Conservation (phyloP, 2,329 filamentous ascomycete genomes). For the Penicillium aurantiogriseum region DNA sequence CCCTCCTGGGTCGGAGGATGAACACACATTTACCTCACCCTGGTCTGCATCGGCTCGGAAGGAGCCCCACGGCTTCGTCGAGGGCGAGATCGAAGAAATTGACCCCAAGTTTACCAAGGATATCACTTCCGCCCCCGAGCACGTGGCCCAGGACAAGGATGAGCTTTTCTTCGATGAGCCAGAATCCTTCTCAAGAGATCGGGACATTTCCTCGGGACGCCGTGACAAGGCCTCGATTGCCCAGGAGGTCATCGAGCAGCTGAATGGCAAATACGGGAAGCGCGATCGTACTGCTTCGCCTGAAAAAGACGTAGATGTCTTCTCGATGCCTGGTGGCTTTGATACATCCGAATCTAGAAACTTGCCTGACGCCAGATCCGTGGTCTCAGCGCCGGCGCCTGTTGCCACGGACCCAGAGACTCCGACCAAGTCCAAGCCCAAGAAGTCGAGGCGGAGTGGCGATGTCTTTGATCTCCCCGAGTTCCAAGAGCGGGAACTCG, state of each 20-base stretch:
- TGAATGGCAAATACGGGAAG: conserved; percentile 21
- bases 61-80: conserved; percentile 45
- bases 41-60: conserved; percentile 52
- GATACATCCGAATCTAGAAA: conserved; percentile 18
- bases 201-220: background rate
- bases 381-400: conserved; percentile 2
- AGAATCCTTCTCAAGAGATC: conserved; percentile 12
- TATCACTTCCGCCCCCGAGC: background rate
- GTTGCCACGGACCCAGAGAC: conserved; percentile 1
- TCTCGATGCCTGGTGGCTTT: conserved; percentile 36
- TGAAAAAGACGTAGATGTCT: conserved; percentile 21
- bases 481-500: background rate
- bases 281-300: conserved; percentile 16
- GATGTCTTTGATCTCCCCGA: background rate
- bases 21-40: conserved; percentile 52
- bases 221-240: conserved; percentile 21
- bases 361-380: conserved; percentile 14
- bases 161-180: conserved; percentile 24
- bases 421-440: background rate
- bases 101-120: conserved; percentile 33
- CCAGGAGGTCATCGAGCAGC: conserved; percentile 27
- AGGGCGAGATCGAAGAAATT: conserved; percentile 51
- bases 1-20: conserved; percentile 60
- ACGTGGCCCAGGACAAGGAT: conserved; percentile 15
- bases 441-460: background rate